A percentile compares a stretch with the other conserved stretches of the same genome.
Conservation (phyloP, 768 basidiomycete species). For the Pisolithus microcarpus region DNA sequence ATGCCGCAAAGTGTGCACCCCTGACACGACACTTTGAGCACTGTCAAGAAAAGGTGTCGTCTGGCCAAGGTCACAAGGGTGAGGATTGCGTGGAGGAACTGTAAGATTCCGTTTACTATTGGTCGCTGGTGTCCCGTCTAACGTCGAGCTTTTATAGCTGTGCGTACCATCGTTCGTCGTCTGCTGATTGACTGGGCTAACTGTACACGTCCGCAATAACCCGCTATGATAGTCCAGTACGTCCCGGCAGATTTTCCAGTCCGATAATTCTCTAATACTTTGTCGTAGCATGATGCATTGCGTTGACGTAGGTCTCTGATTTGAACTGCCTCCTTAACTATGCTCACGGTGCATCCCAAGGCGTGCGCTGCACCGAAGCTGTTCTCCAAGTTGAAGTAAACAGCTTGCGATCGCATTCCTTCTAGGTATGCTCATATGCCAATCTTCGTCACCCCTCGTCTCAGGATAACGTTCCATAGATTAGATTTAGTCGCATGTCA, state of each 20-base stretch:
- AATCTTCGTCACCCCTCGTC: neutral
- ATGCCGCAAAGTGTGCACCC: constrained; percentile 56
- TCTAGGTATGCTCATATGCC: constrained; percentile 11
- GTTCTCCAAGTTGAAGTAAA: constrained; percentile 59
- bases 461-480: neutral
- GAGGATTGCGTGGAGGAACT: constrained; percentile 93
- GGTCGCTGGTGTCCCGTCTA: neutral
- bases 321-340: neutral
- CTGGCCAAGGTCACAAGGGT: constrained; percentile 77
- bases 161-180: constrained; percentile 9
- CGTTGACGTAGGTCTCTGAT: constrained; percentile 59
- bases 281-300: constrained; percentile 81
- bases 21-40: constrained; percentile 80
- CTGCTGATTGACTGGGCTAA: constrained; percentile 6
- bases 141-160: constrained; percentile 12
- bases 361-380: constrained; percentile 68
- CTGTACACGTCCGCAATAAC: neutral
- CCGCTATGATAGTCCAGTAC: constrained; percentile 53
- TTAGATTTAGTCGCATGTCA: neutral
- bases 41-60: constrained; percentile 81
- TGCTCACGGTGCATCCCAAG: constrained; percentile 19
- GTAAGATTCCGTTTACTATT: constrained; percentile 34
- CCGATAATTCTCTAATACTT: constrained; percentile 3
- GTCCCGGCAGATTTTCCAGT: constrained; percentile 22
- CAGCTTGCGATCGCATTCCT: neutral